phyloP scores from a whole-genome alignment of 441 rosid genomes.

The Manihot esculenta region DNA sequence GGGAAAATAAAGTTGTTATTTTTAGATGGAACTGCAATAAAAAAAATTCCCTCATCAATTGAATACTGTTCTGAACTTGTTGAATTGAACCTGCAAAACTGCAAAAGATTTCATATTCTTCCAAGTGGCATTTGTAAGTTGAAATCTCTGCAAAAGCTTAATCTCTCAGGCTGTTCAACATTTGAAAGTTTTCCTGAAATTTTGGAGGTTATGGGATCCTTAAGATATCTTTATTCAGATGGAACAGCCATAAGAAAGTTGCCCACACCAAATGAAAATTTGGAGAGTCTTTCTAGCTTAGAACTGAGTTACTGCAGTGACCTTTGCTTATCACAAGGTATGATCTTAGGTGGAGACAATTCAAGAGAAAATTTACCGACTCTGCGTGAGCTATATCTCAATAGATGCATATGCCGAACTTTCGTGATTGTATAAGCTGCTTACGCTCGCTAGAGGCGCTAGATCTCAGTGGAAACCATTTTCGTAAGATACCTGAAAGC shows the following conservation, averaged over 20 bases:
- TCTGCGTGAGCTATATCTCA: not conserved
- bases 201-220: not conserved
- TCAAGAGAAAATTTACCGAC: not conserved
- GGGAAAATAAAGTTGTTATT: slow-evolving; percentile 17
- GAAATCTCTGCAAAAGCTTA: slow-evolving; percentile 10
- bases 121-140: slow-evolving; percentile 22
- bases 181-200: not conserved
- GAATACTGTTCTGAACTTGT: not conserved
- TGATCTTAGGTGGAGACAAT: not conserved
- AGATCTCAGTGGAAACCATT: not conserved
- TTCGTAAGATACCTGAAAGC: slow-evolving; percentile 12
- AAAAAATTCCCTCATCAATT: slow-evolving; percentile 12
- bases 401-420: not conserved
- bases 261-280: not conserved
- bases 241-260: not conserved
- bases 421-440: not conserved
- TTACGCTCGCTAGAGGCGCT: slow-evolving; percentile 14
- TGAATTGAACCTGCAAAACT: not conserved
- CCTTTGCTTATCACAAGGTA: not conserved
- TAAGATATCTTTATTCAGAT: slow-evolving; percentile 1
- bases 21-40: slow-evolving; percentile 15
- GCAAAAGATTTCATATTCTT: slow-evolving; percentile 9
- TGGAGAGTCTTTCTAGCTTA: not conserved
- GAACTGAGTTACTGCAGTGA: not conserved
- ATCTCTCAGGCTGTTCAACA: slow-evolving; percentile 16